Conservation (phyloP, 768 basidiomycete species). For the Russula olivacea region DNA sequence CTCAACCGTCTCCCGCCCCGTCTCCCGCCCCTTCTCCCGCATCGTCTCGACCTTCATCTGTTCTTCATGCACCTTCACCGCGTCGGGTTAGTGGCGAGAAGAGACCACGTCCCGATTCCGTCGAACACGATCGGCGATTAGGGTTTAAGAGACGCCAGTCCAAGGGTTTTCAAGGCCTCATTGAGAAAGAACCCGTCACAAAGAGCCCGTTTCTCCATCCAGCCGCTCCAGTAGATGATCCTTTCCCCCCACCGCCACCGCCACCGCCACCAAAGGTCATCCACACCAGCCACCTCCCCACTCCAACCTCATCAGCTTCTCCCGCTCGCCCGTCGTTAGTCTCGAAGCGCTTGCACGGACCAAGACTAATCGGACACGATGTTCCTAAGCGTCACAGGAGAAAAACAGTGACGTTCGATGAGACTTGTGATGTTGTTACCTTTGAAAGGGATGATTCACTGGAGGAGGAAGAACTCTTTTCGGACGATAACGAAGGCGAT, state of each 20-base stretch:
- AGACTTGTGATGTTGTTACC: slow-evolving; percentile 76
- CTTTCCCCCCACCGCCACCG: slow-evolving; percentile 29
- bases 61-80: slow-evolving; percentile 34
- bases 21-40: slow-evolving; percentile 34
- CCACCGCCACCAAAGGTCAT: slow-evolving; percentile 14
- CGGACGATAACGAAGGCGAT: slow-evolving; percentile 33
- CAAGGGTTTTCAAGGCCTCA: slow-evolving; percentile 63
- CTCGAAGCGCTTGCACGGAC: slow-evolving; percentile 69
- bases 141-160: slow-evolving; percentile 70
- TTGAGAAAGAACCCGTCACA: slow-evolving; percentile 70
- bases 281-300: slow-evolving; percentile 23
- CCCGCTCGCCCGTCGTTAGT: slow-evolving; percentile 64
- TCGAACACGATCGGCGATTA: slow-evolving; percentile 67
- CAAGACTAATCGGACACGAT: slow-evolving; percentile 45
- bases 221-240: slow-evolving; percentile 23
- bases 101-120: slow-evolving; percentile 63
- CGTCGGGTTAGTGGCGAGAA: slow-evolving; percentile 72
- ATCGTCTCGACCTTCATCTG: slow-evolving; percentile 30
- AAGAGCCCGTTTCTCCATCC: slow-evolving; percentile 70
- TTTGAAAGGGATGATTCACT: slow-evolving; percentile 56
- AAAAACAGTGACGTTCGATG: slow-evolving; percentile 77
- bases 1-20: slow-evolving; percentile 39
- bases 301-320: slow-evolving; percentile 35
- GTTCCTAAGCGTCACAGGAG: slow-evolving; percentile 42
- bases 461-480: slow-evolving; percentile 38